These are phyloP conservation scores for Hygrocybe punicea DNA, from an alignment of 768 basidiomycete genomes.

Conservation along the genomic window DNA sequence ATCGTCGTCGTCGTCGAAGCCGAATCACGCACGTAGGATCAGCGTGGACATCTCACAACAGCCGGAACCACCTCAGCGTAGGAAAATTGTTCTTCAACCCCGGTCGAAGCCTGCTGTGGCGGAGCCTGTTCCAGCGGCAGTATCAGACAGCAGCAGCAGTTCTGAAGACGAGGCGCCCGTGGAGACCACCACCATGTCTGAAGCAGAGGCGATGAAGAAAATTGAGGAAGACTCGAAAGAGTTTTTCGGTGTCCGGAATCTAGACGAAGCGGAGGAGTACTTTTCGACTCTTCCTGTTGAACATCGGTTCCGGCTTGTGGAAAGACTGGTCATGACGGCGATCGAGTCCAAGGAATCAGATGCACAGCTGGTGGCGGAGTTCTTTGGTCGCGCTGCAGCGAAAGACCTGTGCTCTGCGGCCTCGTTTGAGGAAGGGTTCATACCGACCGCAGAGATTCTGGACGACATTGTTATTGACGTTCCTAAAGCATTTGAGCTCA, in stretches of 20 bases:
- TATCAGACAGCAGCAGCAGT: slow-evolving; percentile 46
- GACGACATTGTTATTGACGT: slow-evolving; percentile 90
- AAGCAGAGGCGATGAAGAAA: slow-evolving; percentile 66
- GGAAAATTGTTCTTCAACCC: slow-evolving; percentile 70
- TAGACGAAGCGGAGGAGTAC: slow-evolving; percentile 86
- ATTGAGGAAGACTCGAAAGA: slow-evolving; percentile 82
- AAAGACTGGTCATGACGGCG: slow-evolving; percentile 68
- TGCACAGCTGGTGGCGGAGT: slow-evolving; percentile 69
- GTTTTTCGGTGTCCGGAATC: slow-evolving; percentile 77
- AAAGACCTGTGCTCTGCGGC: slow-evolving; percentile 58
- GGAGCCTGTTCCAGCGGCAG: slow-evolving; percentile 37
- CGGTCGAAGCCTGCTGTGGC: slow-evolving; percentile 66
- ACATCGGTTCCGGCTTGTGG: slow-evolving; percentile 64
- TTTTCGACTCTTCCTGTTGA: slow-evolving; percentile 68
- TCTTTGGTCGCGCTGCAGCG: slow-evolving; percentile 61
- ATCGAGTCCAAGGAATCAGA: slow-evolving; percentile 82
- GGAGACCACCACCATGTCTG: slow-evolving; percentile 49
- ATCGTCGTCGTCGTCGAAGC: slow-evolving; percentile 47
- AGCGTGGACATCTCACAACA: slow-evolving; percentile 48
- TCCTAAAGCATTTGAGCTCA: slow-evolving; percentile 76
- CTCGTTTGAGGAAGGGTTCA: slow-evolving; percentile 73
- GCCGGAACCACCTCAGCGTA: slow-evolving; percentile 57
- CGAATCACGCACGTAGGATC: slow-evolving; percentile 45
- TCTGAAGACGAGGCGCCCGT: slow-evolving; percentile 46
- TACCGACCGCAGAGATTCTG: slow-evolving; percentile 65